Conservation (phyloP, 148 eudicot genomes). For the Rhododendron simsii region DNA sequence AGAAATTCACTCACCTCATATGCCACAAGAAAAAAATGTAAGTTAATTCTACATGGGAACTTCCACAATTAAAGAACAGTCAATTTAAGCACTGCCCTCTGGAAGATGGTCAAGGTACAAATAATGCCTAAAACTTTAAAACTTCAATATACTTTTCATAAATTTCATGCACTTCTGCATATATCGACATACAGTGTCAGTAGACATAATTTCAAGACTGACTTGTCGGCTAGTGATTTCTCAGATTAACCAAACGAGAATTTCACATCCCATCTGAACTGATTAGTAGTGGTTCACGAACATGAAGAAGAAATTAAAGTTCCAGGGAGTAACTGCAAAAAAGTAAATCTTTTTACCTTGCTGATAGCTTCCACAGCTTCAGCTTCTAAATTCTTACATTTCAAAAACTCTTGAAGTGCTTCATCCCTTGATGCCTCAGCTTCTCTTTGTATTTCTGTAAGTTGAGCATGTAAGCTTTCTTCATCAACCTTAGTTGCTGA, state of each 20-base stretch:
- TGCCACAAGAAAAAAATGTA: not conserved
- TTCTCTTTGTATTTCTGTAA: constrained; percentile 41
- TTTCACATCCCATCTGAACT: not conserved
- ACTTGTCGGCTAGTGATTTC: not conserved
- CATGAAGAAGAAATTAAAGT: not conserved
- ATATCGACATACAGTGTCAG: not conserved
- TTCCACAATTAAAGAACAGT: not conserved
- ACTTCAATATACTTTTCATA: not conserved
- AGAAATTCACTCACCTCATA: not conserved
- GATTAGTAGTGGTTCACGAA: not conserved
- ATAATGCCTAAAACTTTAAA: not conserved
- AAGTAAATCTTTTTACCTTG: constrained; percentile 31
- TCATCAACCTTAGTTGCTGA: constrained; percentile 36
- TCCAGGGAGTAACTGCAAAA: not conserved
- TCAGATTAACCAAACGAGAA: not conserved
- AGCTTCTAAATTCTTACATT: constrained; percentile 48
- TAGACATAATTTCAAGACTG: not conserved
- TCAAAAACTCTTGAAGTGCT: constrained; percentile 39
- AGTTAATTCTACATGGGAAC: not conserved
- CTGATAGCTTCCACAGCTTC: constrained; percentile 45
- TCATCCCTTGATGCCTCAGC: constrained; percentile 38
- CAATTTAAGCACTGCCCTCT: not conserved
- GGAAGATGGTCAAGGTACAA: not conserved
- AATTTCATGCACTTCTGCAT: not conserved
- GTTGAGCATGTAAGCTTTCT: constrained; percentile 33